phyloP scores from a whole-genome alignment of 2,329 filamentous ascomycete species.

The Monilinia aucupariae region DNA sequence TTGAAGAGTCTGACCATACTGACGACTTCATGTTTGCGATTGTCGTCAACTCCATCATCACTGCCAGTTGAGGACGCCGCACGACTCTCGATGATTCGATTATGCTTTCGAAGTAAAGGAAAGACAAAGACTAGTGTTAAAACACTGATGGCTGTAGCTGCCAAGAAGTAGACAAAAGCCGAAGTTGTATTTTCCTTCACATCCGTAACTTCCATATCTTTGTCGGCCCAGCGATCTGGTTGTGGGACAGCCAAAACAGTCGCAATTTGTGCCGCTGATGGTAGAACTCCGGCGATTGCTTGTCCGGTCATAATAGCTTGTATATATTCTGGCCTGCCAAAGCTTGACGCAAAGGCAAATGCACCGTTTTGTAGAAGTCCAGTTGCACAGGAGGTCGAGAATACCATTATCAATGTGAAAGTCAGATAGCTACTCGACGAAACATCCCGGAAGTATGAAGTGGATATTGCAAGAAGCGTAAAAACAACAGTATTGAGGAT shows the following conservation, averaged over 20 bases:
- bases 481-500: conserved; percentile 74
- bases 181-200: conserved; percentile 52
- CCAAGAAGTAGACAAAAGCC: conserved; percentile 87
- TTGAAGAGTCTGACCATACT: conserved; percentile 61
- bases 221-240: conserved; percentile 35
- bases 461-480: conserved; percentile 72
- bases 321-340: conserved; percentile 81
- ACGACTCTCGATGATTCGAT: conserved; percentile 46
- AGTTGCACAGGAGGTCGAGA: conserved; percentile 70
- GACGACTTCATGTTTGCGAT: conserved; percentile 44
- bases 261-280: conserved; percentile 78
- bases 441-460: conserved; percentile 57
- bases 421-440: conserved; percentile 65
- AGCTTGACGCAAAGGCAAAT: conserved; percentile 84
- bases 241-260: conserved; percentile 65
- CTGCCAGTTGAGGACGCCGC: conserved; percentile 48
- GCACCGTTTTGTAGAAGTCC: conserved; percentile 89
- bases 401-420: conserved; percentile 79
- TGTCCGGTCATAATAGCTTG: conserved; percentile 96
- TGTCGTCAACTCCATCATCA: conserved; percentile 48
- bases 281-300: conserved; percentile 83
- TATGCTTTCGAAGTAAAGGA: conserved; percentile 61
- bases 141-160: conserved; percentile 71
- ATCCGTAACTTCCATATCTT: conserved; percentile 24
- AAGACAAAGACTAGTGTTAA: conserved; percentile 67